phyloP scores from a whole-genome alignment of 306 rosid genomes.

The Crotalaria pallida region DNA sequence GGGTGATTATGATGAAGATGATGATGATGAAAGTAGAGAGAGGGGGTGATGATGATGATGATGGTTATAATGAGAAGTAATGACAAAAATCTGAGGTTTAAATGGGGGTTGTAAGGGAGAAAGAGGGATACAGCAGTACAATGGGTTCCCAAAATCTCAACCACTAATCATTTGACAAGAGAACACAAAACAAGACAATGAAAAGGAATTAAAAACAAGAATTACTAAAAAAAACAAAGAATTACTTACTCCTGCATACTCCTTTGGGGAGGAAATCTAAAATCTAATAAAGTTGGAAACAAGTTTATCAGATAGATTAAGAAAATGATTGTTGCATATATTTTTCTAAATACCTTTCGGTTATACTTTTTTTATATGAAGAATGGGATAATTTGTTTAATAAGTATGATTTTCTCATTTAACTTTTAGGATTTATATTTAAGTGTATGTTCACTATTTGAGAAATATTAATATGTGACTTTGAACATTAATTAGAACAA shows the following conservation, averaged over 20 bases:
- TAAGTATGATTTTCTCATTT: background rate
- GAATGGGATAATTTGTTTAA: background rate
- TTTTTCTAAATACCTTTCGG: no score
- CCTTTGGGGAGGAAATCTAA: background rate
- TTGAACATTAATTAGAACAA: no score
- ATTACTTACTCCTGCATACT: background rate
- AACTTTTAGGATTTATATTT: background rate
- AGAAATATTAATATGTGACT: no score
- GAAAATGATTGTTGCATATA: background rate
- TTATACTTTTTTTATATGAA: no score
- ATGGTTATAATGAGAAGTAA: slow-evolving; percentile 34
- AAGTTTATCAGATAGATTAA: background rate
- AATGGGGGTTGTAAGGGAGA: slow-evolving; percentile 26
- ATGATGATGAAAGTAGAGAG: slow-evolving; percentile 8
- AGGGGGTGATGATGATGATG: slow-evolving; percentile 42
- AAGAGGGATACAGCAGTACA: slow-evolving; percentile 33
- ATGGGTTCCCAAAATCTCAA: slow-evolving; percentile 31
- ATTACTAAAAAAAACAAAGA: background rate
- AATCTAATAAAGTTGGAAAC: background rate
- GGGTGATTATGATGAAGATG: background rate
- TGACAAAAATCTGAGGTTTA: slow-evolving; percentile 44
- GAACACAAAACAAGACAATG: slow-evolving; percentile 9
- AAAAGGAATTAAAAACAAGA: no score
- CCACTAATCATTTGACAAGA: slow-evolving; percentile 34
- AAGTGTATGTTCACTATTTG: no score